Base-by-base conservation (phyloP, 2,329 filamentous ascomycete species). In the Pestalotiopsis sp. region DNA sequence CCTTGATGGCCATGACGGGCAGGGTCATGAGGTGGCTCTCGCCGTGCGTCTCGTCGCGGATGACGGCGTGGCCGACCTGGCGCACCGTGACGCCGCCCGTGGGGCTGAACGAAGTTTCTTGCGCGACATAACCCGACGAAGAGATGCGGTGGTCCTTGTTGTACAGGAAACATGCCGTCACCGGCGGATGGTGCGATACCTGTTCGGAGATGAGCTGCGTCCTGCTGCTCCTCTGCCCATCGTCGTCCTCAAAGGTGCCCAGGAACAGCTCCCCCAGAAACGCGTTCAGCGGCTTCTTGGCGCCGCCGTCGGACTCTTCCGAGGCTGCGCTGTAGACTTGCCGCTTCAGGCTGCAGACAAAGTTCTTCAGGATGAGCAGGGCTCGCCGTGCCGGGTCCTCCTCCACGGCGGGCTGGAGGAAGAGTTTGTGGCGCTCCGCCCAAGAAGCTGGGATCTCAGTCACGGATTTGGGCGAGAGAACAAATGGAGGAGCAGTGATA, bases 361-460 rank as follows among this genome's bases (percentile, higher is more conserved):
- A 85, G 78, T 82, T 84, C 70, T 84, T 84, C 25, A 85, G 75
- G 0, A 85, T 83, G 9, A 82, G 78, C 17, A 85, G 72, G 4
- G 82, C 80, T n/a, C 84, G 74, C 61, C 80, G 76, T 31, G 80
- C 79, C 1, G 81, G 76, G 49, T 80, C 78, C 14, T 77, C 66
- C 69, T 81, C 82, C 12, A 75, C 71, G 0, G 83, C 82, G 4
- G 84, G 83, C 4, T 81, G 80, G 36, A 82, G 76, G 72, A 86
- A 86, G 0, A 86, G 74, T 27, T 81, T 79, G 41, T 86, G 86
- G 74, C 86, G 85, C 71, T 87, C 85, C n/a, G 85, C 82, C 86
- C 85, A 88, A 76, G 86, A 85, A 1, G 84, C 84, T n/a, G 84
- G 85, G 77, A 87, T 87, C 71, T 88, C 86, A 68, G 84, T 85